Base-by-base conservation (phyloP, 1,284 basidiomycete species). In the Ustilago lituana region DNA sequence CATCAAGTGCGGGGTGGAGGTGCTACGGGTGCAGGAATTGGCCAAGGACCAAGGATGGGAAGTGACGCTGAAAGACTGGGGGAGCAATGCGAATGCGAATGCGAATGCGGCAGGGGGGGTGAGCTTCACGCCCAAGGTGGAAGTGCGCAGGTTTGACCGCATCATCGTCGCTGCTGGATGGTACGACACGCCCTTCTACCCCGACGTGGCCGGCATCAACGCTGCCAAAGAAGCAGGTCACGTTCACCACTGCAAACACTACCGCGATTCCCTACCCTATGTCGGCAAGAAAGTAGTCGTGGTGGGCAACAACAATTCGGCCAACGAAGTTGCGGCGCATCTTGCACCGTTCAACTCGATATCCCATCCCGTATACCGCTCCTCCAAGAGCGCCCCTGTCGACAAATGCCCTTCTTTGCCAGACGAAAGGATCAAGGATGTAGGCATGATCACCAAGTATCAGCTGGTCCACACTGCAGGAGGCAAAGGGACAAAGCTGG, bases 161-260 rank as follows among this genome's bases (percentile, higher is more conserved):
- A 49, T 77, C n/a, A 43, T 75, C 10, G 57, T 76, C 9, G 70
- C 74, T 3, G 64, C 69, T 9, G 74, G 73, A 4, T 78, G 72
- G 72, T 75, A 74, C 53, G 76, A 78, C 41, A 59, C 62, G 3
- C 76, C 76, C 2, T 52, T 58, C 41, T 79, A 74, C 38, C 75
- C 77, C 1, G 40, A 54, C 22, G 56, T 62, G 2, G 47, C 51
- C 0, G 77, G 77, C 1, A 50, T 77, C 5, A 27, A 54, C 1
- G n/a, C 51, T 11, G 76, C 72, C 1, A 48, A 38, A 4, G 15
- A 46, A 11, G 36, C 39, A 7, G 68, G 68, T 1, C 46, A 64
- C 29, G 38, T 79, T 14, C 74, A 78, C 29, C 76, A 78, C 53
- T 75, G 74, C 41, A 79, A 79, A 37, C 76, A 77, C 56, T 79